Evolutionary conservation across 2,329 filamentous ascomycete species (phyloP).

Genomic region (Monosporascus sp.): DNA sequence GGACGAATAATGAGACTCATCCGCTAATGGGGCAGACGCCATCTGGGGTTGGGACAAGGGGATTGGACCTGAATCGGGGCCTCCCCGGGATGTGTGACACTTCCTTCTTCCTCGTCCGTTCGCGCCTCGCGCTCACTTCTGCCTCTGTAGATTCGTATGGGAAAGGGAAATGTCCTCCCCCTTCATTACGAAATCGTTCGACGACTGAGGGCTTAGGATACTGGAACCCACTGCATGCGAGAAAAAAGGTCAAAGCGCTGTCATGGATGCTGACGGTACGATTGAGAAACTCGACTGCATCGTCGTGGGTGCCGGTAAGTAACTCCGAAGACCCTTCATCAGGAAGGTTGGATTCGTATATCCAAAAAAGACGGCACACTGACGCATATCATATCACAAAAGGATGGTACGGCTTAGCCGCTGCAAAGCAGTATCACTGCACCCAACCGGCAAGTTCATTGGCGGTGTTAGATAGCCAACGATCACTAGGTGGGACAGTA

Average conservation of each 20-base stretch:
- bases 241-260: conserved; percentile 1
- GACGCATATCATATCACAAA: background rate
- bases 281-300: conserved; percentile 44
- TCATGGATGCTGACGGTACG: conserved; percentile 8
- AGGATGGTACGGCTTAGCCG: conserved; percentile 53
- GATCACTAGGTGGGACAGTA: conserved; percentile 56
- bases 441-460: conserved; percentile 53
- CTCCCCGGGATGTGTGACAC: too few relatives aligned
- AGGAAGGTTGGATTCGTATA: background rate
- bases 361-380: background rate
- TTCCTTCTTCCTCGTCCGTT: too few relatives aligned
- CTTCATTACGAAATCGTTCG: background rate
- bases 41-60: too few relatives aligned
- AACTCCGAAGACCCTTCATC: background rate
- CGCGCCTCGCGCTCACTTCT: too few relatives aligned
- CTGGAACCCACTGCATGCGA: background rate
- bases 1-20: too few relatives aligned
- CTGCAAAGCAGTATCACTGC: conserved; percentile 57
- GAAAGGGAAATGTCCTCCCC: background rate
- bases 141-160: too few relatives aligned
- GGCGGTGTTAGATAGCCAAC: conserved; percentile 52
- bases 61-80: too few relatives aligned
- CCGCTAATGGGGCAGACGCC: too few relatives aligned
- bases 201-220: background rate
- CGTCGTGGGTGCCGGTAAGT: conserved; percentile 51